Evolutionary conservation across 2,329 filamentous ascomycete genomes (phyloP).

Genomic region (Colletotrichum noveboracense): DNA sequence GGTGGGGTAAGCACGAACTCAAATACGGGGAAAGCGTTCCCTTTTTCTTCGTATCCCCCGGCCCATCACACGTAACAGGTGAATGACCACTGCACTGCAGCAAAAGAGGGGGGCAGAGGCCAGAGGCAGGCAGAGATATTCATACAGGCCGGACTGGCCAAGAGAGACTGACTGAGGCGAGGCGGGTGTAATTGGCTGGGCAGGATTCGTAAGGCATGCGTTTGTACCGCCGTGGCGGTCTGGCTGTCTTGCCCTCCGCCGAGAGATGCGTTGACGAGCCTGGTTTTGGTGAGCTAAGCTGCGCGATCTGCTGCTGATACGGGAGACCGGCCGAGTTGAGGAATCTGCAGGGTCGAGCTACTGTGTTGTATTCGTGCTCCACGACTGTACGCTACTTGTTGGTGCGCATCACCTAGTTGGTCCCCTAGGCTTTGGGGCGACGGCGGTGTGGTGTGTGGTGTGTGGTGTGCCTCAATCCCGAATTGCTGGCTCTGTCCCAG

Average conservation of each 20-base stretch:
- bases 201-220: not conserved
- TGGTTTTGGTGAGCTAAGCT: not conserved
- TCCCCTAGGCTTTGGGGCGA: not conserved
- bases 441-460: not conserved
- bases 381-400: not conserved
- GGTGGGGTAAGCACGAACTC: constrained; percentile 9
- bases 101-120: not conserved
- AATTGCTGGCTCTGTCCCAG: not conserved
- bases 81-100: constrained; percentile 3
- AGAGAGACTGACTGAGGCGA: constrained; percentile 12
- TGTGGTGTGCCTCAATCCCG: not conserved
- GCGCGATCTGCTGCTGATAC: not conserved
- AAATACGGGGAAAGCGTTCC: constrained; percentile 14
- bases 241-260: not conserved
- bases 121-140: not conserved
- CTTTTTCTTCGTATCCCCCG: constrained; percentile 19
- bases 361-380: not conserved
- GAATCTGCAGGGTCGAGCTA: constrained; percentile 19
- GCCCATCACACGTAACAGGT: constrained; percentile 12
- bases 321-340: not conserved
- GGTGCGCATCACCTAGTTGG: not conserved
- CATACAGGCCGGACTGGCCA: not conserved
- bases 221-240: constrained; percentile 7
- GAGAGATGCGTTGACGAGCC: constrained; percentile 14
- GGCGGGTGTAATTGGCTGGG: not conserved